Conservation (phyloP, 495 filamentous ascomycete genomes). For the Neurospora africana region DNA sequence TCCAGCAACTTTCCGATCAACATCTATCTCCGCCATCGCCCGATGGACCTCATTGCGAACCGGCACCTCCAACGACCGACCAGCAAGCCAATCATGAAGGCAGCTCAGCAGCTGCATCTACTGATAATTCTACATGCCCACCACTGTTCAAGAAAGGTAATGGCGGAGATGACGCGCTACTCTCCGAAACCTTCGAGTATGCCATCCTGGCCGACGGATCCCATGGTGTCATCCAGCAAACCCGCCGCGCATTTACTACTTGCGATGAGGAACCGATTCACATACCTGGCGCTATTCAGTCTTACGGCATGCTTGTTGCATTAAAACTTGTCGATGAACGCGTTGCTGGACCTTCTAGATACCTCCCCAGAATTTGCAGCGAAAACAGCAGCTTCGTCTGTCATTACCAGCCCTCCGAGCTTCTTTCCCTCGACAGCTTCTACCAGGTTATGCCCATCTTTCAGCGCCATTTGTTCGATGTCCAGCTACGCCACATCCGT, state of each 20-base stretch:
- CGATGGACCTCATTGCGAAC: neutral
- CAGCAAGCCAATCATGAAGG: neutral
- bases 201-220: constrained; percentile 9
- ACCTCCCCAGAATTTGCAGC: constrained; percentile 14
- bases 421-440: constrained; percentile 13
- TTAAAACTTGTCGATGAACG: constrained; percentile 8
- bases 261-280: constrained; percentile 18
- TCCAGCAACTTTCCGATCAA: neutral
- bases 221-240: constrained; percentile 13
- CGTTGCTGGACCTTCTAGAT: constrained; percentile 1
- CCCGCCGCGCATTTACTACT: constrained; percentile 10
- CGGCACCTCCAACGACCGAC: neutral
- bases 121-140: neutral
- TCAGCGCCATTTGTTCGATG: constrained; percentile 11
- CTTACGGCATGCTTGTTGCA: constrained; percentile 17
- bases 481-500: constrained; percentile 8
- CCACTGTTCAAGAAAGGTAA: neutral
- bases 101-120: neutral
- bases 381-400: constrained; percentile 13
- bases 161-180: neutral
- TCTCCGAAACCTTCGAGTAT: constrained; percentile 13
- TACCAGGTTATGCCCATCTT: constrained; percentile 13
- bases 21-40: neutral
- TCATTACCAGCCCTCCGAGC: constrained; percentile 8
- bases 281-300: constrained; percentile 16